Conservation (phyloP, 805 yeast species). For the Saccharomycopsis javanensis region DNA sequence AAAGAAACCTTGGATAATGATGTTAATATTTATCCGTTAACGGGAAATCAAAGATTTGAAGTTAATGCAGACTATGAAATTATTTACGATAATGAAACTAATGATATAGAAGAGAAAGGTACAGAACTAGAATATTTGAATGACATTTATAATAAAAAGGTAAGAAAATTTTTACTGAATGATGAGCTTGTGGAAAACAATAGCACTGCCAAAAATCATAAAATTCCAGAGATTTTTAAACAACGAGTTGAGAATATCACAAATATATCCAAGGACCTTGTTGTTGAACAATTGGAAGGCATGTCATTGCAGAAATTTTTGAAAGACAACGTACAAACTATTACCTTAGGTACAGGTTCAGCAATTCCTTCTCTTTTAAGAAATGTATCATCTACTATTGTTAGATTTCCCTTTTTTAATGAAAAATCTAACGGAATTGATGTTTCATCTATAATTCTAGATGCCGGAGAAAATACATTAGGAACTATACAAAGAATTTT, state of each 20-base stretch:
- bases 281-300: not conserved
- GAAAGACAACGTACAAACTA: constrained; percentile 49
- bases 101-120: constrained; percentile 16
- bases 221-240: not conserved
- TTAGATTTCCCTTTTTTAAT: constrained; percentile 54
- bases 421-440: constrained; percentile 15
- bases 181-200: constrained; percentile 22
- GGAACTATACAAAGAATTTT: constrained; percentile 61
- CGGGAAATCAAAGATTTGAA: not conserved
- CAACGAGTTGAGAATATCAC: not conserved
- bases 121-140: constrained; percentile 31
- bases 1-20: not conserved
- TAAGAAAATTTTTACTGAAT: constrained; percentile 20
- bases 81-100: not conserved
- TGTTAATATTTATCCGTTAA: constrained; percentile 22
- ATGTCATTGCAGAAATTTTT: constrained; percentile 20
- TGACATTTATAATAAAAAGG: constrained; percentile 29
- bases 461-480: constrained; percentile 92
- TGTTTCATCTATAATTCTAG: constrained; percentile 46
- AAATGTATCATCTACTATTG: constrained; percentile 73
- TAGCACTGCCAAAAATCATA: not conserved
- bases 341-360: constrained; percentile 88
- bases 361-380: constrained; percentile 79
- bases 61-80: not conserved
- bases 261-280: not conserved